These are phyloP conservation scores for Cicer arietinum DNA, from an alignment of 306 rosid genomes.

Conservation along the genomic window DNA sequence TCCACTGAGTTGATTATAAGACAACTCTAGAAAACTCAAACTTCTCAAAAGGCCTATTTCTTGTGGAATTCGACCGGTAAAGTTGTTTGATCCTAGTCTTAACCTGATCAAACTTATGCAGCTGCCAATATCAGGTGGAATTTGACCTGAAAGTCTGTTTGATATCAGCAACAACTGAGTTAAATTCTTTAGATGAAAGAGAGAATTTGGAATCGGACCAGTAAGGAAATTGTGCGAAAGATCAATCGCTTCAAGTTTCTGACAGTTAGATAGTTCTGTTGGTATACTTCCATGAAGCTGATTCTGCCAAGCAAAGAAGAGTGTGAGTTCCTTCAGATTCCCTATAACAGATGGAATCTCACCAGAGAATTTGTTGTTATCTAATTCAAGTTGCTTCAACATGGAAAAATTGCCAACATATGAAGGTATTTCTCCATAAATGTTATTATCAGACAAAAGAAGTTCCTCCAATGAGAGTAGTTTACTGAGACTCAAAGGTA, in stretches of 20 bases:
- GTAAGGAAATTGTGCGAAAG: constrained; percentile 84
- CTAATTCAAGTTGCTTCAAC: constrained; percentile 85
- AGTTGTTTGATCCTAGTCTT: constrained; percentile 83
- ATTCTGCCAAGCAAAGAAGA: constrained; percentile 94
- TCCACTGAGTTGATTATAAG: constrained; percentile 70
- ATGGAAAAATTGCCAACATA: constrained; percentile 75
- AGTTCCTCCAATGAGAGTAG: constrained; percentile 74
- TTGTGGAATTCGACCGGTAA: constrained; percentile 77
- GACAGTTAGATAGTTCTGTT: constrained; percentile 68
- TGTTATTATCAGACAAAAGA: constrained; percentile 71
- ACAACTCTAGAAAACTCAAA: constrained; percentile 82
- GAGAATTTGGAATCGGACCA: constrained; percentile 71
- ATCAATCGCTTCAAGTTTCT: constrained; percentile 89
- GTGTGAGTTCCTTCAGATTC: constrained; percentile 70
- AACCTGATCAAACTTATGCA: constrained; percentile 76
- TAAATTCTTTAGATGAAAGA: constrained; percentile 80
- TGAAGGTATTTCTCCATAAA: constrained; percentile 76
- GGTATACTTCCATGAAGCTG: constrained; percentile 83
- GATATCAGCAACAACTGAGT: constrained; percentile 84
- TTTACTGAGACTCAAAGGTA: constrained; percentile 63
- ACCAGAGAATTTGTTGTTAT: constrained; percentile 83
- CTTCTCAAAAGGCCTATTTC: constrained; percentile 67
- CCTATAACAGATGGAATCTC: constrained; percentile 79
- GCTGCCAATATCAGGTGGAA: constrained; percentile 79
- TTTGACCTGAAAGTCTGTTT: constrained; percentile 74